Conservation (phyloP, 306 rosid genomes). For the Pterocarpus santalinus region DNA sequence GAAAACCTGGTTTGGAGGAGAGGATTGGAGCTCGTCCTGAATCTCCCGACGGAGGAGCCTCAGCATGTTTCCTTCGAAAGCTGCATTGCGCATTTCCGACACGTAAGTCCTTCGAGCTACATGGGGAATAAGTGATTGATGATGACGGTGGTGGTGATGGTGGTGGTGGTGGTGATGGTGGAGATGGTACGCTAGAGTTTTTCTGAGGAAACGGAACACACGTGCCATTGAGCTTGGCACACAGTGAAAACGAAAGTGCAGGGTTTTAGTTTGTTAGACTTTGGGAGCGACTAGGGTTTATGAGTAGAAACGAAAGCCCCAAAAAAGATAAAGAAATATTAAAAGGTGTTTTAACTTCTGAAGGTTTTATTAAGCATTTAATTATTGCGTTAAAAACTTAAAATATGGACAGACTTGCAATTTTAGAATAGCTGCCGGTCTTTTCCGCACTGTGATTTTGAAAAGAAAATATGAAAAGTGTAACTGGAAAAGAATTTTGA, state of each 20-base stretch:
- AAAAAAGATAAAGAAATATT: neutral
- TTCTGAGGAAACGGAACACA: constrained; percentile 60
- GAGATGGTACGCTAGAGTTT: constrained; percentile 46
- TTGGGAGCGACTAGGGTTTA: constrained; percentile 6
- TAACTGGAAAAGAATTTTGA: too few species aligned
- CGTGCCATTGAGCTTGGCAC: constrained; percentile 65
- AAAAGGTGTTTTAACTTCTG: neutral
- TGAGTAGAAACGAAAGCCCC: neutral
- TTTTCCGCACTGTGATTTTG: neutral
- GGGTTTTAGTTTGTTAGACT: neutral
- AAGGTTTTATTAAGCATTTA: neutral
- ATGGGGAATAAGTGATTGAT: constrained; percentile 26
- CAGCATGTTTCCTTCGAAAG: constrained; percentile 75
- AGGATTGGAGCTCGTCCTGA: constrained; percentile 70
- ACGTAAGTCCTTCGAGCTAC: constrained; percentile 61
- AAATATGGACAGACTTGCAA: neutral
- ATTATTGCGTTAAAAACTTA: neutral
- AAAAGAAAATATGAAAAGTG: neutral
- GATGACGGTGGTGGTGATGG: constrained; percentile 37
- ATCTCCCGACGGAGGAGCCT: constrained; percentile 82
- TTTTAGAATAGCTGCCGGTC: neutral
- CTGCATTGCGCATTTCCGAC: constrained; percentile 75
- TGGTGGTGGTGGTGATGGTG: constrained; percentile 33
- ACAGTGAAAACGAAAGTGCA: neutral
- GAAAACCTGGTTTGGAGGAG: constrained; percentile 59